Evolutionary conservation across 1,284 basidiomycete species (phyloP).

Genomic region (Sanghuangporus baumii): DNA sequence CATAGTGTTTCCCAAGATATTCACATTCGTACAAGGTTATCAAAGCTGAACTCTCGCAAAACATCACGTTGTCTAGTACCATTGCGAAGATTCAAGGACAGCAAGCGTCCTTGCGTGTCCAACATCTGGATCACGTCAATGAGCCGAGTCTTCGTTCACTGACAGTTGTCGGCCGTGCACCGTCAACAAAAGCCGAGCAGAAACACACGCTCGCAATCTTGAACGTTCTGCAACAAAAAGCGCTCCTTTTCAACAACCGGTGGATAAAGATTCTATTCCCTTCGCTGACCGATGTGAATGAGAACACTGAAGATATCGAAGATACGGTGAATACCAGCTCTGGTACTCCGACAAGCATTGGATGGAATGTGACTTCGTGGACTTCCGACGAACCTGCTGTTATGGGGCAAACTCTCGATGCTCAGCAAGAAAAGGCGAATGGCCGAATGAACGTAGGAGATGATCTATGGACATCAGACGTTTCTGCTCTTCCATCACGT

Average conservation of each 20-base stretch:
- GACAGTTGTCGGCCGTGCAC: conserved; percentile 1
- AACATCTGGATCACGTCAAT: background rate
- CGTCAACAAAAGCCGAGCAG: conserved; percentile 3
- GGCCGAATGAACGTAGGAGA: background rate
- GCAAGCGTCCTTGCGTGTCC: background rate
- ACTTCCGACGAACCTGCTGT: background rate
- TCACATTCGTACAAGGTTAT: background rate
- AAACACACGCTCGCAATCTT: background rate
- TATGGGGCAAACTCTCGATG: too few species aligned
- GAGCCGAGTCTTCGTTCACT: background rate
- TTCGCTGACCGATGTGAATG: background rate
- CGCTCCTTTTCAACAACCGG: background rate
- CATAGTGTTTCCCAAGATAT: background rate
- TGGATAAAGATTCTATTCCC: conserved; percentile 10
- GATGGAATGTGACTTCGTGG: background rate
- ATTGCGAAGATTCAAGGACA: background rate
- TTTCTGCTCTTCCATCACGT: background rate
- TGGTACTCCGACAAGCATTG: background rate
- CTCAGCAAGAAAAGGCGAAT: too few species aligned
- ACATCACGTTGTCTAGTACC: background rate
- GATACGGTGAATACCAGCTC: background rate
- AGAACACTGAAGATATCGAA: background rate
- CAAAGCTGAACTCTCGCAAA: background rate
- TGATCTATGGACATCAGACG: background rate
- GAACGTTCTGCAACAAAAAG: background rate